A percentile compares a stretch with the other conserved stretches of the same genome.
Conservation (phyloP, 345 rosid species). For the Hibiscus mutabilis region DNA sequence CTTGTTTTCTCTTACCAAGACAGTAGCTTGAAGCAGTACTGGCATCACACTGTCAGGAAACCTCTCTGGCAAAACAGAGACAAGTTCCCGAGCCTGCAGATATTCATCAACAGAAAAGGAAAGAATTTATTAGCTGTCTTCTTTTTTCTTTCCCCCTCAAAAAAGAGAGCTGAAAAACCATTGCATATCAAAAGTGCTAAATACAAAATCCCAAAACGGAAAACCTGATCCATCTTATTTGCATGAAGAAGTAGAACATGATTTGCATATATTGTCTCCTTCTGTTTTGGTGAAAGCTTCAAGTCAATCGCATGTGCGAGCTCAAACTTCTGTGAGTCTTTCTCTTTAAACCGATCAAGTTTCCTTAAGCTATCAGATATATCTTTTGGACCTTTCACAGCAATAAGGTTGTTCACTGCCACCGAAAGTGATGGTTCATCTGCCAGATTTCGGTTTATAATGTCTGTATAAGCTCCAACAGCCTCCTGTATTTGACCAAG, state of each 20-base stretch:
- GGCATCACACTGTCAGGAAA: conserved; percentile 64
- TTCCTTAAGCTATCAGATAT: conserved; percentile 72
- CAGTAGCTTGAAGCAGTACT: conserved; percentile 19
- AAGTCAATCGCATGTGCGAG: conserved; percentile 58
- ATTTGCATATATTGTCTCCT: conserved; percentile 71
- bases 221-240: conserved; percentile 91
- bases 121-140: background rate
- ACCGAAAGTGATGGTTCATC: conserved; percentile 84
- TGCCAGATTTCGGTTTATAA: conserved; percentile 55
- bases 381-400: conserved; percentile 75
- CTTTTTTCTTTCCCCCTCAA: background rate
- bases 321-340: conserved; percentile 48
- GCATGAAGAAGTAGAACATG: conserved; percentile 82
- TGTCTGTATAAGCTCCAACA: conserved; percentile 42
- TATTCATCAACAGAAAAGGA: conserved; percentile 13
- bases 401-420: conserved; percentile 73
- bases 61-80: conserved; percentile 45
- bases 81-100: conserved; percentile 83
- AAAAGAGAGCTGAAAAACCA: background rate
- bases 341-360: conserved; percentile 76
- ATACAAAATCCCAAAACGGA: conserved; percentile 5
- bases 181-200: conserved; percentile 2
- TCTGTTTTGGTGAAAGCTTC: conserved; percentile 50
- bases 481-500: conserved; percentile 67
- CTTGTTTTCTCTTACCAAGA: conserved; percentile 73